Percentiles rank a stretch among this genome's conserved stretches.
These are phyloP conservation scores for Penicillium steckii DNA, from an alignment of 495 filamentous ascomycete genomes.

Conservation along the genomic window DNA sequence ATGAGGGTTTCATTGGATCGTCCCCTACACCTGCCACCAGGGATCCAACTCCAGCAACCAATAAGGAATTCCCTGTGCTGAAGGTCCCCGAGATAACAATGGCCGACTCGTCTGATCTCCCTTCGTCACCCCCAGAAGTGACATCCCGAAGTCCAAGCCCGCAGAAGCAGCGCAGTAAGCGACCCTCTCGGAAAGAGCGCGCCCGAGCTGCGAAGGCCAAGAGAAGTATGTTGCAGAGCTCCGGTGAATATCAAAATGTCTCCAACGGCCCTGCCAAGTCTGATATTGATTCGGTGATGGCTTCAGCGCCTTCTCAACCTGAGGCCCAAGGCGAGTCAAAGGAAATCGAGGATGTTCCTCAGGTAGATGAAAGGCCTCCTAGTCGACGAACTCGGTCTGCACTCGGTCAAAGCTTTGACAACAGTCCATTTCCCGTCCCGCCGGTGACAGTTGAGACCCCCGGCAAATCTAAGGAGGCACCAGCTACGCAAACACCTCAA, in stretches of 20 bases:
- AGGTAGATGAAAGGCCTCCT: slow-evolving; percentile 17
- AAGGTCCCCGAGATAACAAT: slow-evolving; percentile 15
- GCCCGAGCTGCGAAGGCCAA: slow-evolving; percentile 18
- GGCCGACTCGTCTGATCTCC: slow-evolving; percentile 26
- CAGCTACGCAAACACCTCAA: slow-evolving; percentile 1
- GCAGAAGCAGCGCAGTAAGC: slow-evolving; percentile 11
- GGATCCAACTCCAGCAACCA: slow-evolving; percentile 28
- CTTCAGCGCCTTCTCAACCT: neutral
- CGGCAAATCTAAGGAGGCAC: neutral
- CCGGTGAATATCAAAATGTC: slow-evolving; percentile 5
- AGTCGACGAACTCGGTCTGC: slow-evolving; percentile 34
- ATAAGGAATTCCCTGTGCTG: slow-evolving; percentile 16
- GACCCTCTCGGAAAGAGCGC: slow-evolving; percentile 7
- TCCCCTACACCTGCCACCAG: slow-evolving; percentile 72
- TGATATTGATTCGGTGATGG: neutral
- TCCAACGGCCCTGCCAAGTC: slow-evolving; percentile 6
- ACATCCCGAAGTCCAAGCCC: slow-evolving; percentile 27
- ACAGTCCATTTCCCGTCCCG: neutral
- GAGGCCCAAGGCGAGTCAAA: slow-evolving; percentile 5
- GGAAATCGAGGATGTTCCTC: slow-evolving; percentile 7
- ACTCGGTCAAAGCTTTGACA: slow-evolving; percentile 13
- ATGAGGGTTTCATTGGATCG: slow-evolving; percentile 71
- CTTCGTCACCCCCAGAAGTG: slow-evolving; percentile 43
- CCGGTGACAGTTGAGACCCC: slow-evolving; percentile 3
- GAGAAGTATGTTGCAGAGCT: slow-evolving; percentile 7